Base-by-base conservation (phyloP, 2,329 filamentous ascomycete genomes). In the Pseudophaeomoniella oleicola region DNA sequence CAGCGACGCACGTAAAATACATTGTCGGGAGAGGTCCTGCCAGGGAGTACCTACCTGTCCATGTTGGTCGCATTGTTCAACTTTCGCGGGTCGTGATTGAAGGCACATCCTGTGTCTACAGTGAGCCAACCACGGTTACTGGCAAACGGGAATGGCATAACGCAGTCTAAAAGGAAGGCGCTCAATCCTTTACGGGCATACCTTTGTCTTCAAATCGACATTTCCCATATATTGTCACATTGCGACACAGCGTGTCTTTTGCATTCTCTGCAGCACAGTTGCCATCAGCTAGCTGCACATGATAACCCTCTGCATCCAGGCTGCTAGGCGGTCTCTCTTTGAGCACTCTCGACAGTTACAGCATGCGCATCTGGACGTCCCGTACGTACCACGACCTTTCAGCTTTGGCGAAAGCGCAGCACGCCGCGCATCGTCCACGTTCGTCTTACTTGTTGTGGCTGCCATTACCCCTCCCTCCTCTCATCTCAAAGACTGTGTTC, bases 201-300 rank as follows among this genome's bases (percentile, higher is more conserved):
- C 83, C 85, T 62, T 83, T 79, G 54, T 92, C 84, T 63, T 92
- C 83, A 60, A 86, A 93, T 45, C 85, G 80, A 58, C 86, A 94
- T 59, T 88, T 82, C 38, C 86, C 86, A 57, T 93, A 94, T 50
- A 94, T 93, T 43, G 86, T 72, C 42, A 94, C 80, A 60, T 94
- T 94, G 53, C 86, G 80, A 62, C 86, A 94, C 39, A 88, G 71
- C 4, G 84, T 93, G 55, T 92, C 86, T 62, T 88, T 92, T 36
- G 74, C 66, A 57, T 81, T 82, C 62, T 83, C 79, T 81, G 46
- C 39, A 39, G 30, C 34, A 14, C n/a, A 32, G 16, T 39, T 17
- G 35, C 15, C 19, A 34, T 30, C 13, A 13, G n/a, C n/a, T n/a
- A n/a, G n/a, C n/a, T n/a, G n/a, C n/a, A n/a, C n/a, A n/a, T n/a